phyloP scores from a whole-genome alignment of 345 rosid species.

The Eucalyptus erythrocorys region DNA sequence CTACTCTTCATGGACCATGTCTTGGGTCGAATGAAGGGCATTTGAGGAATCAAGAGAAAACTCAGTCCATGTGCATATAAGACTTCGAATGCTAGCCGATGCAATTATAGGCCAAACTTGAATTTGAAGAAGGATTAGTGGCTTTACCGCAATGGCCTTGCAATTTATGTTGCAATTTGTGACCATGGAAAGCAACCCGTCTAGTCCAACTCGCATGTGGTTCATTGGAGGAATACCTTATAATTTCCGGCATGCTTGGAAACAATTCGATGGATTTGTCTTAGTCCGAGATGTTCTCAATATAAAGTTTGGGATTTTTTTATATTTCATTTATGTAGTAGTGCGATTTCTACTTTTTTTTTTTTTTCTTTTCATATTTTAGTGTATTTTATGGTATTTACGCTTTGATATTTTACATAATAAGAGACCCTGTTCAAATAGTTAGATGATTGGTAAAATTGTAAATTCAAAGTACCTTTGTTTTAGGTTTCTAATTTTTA shows the following conservation, averaged over 20 bases:
- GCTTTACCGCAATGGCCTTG: not conserved
- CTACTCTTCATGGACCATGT: not conserved
- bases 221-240: not conserved
- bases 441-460: not conserved
- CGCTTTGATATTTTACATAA: not conserved
- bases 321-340: not conserved
- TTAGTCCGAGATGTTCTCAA: not conserved
- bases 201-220: not conserved
- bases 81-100: not conserved
- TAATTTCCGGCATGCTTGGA: not conserved
- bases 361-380: not conserved
- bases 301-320: not conserved
- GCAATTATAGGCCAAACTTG: not conserved
- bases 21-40: not conserved
- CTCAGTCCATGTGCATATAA: not conserved
- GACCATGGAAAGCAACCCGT: not conserved
- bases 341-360: not conserved
- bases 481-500: not conserved
- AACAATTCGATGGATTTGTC: not conserved
- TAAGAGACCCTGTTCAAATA: not conserved
- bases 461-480: not conserved
- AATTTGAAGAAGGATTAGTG: not conserved
- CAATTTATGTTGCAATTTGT: not conserved
- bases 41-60: not conserved
- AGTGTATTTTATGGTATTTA: not conserved